Evolutionary conservation across 805 yeast genomes (phyloP), one percentile per base, ranked within the genome.

Genomic region (Saturnispora silvae): DNA sequence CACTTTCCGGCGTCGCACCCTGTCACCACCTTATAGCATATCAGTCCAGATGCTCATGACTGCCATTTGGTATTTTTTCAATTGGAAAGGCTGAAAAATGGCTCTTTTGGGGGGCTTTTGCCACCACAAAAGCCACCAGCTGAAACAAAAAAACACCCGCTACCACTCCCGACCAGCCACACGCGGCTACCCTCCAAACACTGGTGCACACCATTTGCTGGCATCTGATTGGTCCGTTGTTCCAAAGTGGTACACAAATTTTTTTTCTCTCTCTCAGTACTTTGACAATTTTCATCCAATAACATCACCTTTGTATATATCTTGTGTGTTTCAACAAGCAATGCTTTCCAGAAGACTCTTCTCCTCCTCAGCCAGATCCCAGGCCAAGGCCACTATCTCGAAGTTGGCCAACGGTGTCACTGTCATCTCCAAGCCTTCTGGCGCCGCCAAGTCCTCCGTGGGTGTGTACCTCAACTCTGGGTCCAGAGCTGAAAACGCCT

Each of bases 391-490:
- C 45, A 70, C 75, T 59, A 70, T 74, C 62, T 77, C 94, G 48
- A 74, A 81, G 43, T 65, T 82, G 50, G 61, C 77, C 46, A 81
- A 78, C 57, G 94, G 94, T 49, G 62, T 81, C 43, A 73, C 81
- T 43, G 71, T 82, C 47, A 85, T 85, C 44, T 67, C 84, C 35
- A 82, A 78, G 60, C 49, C 69, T 47, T 33, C 45, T 6, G 72
- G 75, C 41, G 56, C 66, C 40, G 54, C 77, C 27, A 32, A 34
- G 3, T 65, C 83, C 34, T 67, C 84, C 26, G 67, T 79, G 48
- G 89, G 92, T 60, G 60, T 79, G 41, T 81, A 69, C 58, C 64
- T 68, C 55, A 81, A 79, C 48, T 81, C 86, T 35, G 94, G 94
- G 58, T 75, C 89, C 34, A 67, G 86, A 57, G 60, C 81, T 37